Conservation (phyloP, 2,329 filamentous ascomycete species). For the Massarina eburnea region DNA sequence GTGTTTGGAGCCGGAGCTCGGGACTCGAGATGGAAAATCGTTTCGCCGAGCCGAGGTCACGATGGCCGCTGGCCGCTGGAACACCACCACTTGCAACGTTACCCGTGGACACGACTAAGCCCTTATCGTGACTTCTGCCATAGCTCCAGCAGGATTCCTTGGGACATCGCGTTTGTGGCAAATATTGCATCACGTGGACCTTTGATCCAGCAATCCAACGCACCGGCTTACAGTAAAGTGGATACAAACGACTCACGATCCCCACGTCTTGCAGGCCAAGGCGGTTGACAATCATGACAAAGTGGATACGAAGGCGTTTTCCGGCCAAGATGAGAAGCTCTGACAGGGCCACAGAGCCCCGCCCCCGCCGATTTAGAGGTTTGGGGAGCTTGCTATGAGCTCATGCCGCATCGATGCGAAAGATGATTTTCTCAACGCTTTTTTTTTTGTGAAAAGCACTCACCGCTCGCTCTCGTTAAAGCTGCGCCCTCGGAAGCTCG, state of each 20-base stretch:
- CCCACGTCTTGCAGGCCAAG: conserved; percentile 17
- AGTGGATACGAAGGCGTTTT: not conserved
- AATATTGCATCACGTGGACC: conserved; percentile 1
- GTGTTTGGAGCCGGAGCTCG: not conserved
- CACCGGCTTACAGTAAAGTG: conserved; percentile 30
- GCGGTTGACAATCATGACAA: not conserved
- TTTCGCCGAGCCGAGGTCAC: not conserved
- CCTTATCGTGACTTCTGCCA: not conserved
- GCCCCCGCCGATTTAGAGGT: conserved; percentile 36
- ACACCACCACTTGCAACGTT: not conserved
- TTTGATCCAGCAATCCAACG: conserved; percentile 1
- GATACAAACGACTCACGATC: conserved; percentile 34
- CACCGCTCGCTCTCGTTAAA: not conserved
- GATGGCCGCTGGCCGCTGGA: not conserved
- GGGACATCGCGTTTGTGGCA: conserved; percentile 23
- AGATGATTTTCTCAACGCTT: conserved; percentile 34
- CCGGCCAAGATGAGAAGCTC: not conserved
- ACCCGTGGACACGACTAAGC: not conserved
- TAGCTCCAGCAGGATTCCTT: not conserved
- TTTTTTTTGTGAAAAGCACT: conserved; percentile 5
- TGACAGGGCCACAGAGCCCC: conserved; percentile 18
- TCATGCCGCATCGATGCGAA: conserved; percentile 36
- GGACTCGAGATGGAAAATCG: not conserved
- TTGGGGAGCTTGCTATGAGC: conserved; percentile 36
- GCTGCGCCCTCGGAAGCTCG: not conserved